Conservation (phyloP, 352 stramenopile species). For the Phytophthora multivora region DNA sequence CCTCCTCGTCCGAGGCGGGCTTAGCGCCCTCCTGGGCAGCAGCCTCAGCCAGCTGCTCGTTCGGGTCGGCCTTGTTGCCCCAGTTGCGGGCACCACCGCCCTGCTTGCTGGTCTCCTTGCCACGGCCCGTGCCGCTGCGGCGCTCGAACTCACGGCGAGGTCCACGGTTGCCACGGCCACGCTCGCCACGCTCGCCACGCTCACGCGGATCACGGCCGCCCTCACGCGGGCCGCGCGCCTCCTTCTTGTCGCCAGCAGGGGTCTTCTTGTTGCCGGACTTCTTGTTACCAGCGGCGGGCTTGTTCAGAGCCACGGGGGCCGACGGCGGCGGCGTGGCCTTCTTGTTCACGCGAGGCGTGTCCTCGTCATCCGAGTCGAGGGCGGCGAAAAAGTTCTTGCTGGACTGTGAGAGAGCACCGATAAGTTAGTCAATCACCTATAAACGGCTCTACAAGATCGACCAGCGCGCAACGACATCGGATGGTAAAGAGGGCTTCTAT, state of each 20-base stretch:
- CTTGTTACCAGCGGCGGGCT: constrained; percentile 86
- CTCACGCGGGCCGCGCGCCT: constrained; percentile 53
- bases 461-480: not conserved
- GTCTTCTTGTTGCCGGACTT: constrained; percentile 70
- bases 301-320: constrained; percentile 75
- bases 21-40: constrained; percentile 61
- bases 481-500: not conserved
- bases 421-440: constrained; percentile 17
- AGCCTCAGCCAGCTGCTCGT: constrained; percentile 75
- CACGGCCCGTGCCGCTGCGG: constrained; percentile 94
- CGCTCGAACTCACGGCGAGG: constrained; percentile 92
- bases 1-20: constrained; percentile 58
- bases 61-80: constrained; percentile 94
- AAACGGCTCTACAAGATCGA: not conserved
- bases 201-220: constrained; percentile 46
- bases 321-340: constrained; percentile 53
- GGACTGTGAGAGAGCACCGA: constrained; percentile 33
- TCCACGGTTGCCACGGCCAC: constrained; percentile 57
- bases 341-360: constrained; percentile 70
- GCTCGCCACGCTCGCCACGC: constrained; percentile 45
- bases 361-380: constrained; percentile 83
- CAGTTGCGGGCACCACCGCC: constrained; percentile 96
- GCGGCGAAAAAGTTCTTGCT: constrained; percentile 74
- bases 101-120: constrained; percentile 95
- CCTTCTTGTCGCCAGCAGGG: constrained; percentile 61